phyloP scores from a whole-genome alignment of 1,284 basidiomycete species.

The Puccinia polysora region DNA sequence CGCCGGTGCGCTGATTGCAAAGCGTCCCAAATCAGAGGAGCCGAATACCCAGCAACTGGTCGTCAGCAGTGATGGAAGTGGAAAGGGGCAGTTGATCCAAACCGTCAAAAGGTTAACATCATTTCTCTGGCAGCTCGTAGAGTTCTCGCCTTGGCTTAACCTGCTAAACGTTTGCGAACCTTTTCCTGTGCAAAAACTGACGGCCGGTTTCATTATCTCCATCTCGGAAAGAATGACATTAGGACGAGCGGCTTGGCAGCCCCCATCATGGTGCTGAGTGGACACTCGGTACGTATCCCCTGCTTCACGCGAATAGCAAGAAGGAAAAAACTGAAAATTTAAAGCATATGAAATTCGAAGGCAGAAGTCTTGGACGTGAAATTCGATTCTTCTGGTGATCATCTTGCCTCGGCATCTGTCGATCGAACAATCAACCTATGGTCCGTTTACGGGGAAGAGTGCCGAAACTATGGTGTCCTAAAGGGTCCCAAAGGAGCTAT shows the following conservation, averaged over 20 bases:
- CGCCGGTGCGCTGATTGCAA: conserved; percentile 22
- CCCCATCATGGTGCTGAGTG: conserved; percentile 40
- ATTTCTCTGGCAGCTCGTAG: background rate
- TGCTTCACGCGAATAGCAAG: background rate
- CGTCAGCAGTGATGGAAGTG: conserved; percentile 36
- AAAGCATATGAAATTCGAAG: background rate
- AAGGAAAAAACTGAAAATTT: background rate
- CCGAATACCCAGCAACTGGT: conserved; percentile 33
- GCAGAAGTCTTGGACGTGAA: conserved; percentile 51
- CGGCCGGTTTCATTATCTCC: background rate
- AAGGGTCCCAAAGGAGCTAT: conserved; percentile 43
- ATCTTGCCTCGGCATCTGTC: conserved; percentile 48
- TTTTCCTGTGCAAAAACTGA: background rate
- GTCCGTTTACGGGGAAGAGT: conserved; percentile 37
- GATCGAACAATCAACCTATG: conserved; percentile 49
- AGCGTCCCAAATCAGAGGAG: conserved; percentile 27
- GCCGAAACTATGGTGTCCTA: conserved; percentile 45
- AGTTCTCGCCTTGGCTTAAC: background rate
- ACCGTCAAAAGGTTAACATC: conserved; percentile 28
- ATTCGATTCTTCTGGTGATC: conserved; percentile 50
- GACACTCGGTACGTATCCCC: conserved; percentile 20
- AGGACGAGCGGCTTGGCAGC: conserved; percentile 33
- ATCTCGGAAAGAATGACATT: conserved; percentile 13
- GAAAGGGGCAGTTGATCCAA: conserved; percentile 36
- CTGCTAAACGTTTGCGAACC: background rate